These are phyloP conservation scores for Neocatenulostroma microsporum DNA, from an alignment of 2,329 filamentous ascomycete species.

Conservation along the genomic window DNA sequence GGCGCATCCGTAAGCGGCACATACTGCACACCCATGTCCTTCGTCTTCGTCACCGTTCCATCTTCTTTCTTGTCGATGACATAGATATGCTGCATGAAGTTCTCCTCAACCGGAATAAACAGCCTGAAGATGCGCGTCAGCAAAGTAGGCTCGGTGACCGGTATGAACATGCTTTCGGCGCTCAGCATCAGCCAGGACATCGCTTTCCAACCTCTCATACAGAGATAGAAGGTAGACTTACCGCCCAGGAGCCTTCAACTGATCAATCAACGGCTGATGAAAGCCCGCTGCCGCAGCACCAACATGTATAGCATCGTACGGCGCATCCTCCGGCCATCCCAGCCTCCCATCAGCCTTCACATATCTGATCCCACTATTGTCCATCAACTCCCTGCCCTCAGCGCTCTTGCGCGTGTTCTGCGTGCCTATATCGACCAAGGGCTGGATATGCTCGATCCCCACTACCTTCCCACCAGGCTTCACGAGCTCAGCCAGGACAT, in stretches of 20 bases:
- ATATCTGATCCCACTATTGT: constrained; percentile 58
- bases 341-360: constrained; percentile 59
- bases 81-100: constrained; percentile 58
- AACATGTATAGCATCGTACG: constrained; percentile 93
- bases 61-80: constrained; percentile 62
- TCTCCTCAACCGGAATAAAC: constrained; percentile 68
- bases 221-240: constrained; percentile 21
- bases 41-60: constrained; percentile 54
- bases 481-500: constrained; percentile 74
- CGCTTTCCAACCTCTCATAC: neutral
- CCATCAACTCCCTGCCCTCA: constrained; percentile 50
- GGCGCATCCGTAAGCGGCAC: constrained; percentile 69
- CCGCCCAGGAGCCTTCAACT: constrained; percentile 70
- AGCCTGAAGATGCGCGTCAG: constrained; percentile 39
- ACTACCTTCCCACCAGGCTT: constrained; percentile 40
- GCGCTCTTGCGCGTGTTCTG: constrained; percentile 39
- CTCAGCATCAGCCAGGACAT: neutral
- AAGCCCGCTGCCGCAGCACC: constrained; percentile 73
- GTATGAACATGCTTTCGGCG: constrained; percentile 2
- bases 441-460: constrained; percentile 44
- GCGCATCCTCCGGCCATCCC: constrained; percentile 39
- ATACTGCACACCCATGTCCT: constrained; percentile 64
- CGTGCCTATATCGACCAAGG: constrained; percentile 35
- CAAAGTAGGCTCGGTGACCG: constrained; percentile 1
- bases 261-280: constrained; percentile 64